These are phyloP conservation scores for Trypanosoma vivax DNA, from an alignment of 208 protist species.

Conservation along the genomic window DNA sequence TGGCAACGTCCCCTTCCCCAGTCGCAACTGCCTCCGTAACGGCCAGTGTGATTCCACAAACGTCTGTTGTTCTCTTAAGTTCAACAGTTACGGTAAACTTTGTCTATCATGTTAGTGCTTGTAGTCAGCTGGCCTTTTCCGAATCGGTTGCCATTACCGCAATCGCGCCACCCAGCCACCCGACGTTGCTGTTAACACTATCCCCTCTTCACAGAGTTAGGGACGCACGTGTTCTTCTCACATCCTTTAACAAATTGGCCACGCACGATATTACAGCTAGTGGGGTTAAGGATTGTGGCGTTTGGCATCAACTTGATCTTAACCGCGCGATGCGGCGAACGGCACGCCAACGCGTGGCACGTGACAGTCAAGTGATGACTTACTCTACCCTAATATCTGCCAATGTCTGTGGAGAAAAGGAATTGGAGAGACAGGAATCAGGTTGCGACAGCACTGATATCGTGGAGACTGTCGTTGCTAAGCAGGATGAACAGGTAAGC, in stretches of 20 bases:
- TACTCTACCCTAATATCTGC: not conserved
- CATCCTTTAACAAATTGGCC: too few relatives aligned
- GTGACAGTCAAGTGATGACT: not conserved
- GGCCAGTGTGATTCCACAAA: too few relatives aligned
- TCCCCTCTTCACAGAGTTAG: slow-evolving; percentile 8
- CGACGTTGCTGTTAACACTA: slow-evolving; percentile 2
- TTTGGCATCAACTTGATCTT: slow-evolving; percentile 4
- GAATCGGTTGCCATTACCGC: not conserved
- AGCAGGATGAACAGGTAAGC: not conserved
- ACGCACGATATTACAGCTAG: not conserved
- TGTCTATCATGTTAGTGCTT: too few relatives aligned
- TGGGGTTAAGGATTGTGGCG: not conserved
- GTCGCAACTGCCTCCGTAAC: too few relatives aligned
- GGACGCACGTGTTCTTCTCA: slow-evolving; percentile 1
- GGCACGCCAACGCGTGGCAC: not conserved
- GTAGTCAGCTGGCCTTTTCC: too few relatives aligned
- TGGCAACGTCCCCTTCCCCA: too few relatives aligned
- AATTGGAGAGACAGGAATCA: not conserved
- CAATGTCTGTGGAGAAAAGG: not conserved
- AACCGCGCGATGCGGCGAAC: not conserved
- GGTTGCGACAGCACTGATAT: not conserved
- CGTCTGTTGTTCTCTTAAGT: too few relatives aligned
- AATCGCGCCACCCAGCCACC: not conserved
- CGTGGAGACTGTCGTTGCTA: not conserved
- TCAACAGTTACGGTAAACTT: too few relatives aligned